Percentiles rank a stretch among this genome's conserved stretches.
Evolutionary conservation across 2,329 filamentous ascomycete species (phyloP).

Genomic region (Pseudocercospora macadamiae): DNA sequence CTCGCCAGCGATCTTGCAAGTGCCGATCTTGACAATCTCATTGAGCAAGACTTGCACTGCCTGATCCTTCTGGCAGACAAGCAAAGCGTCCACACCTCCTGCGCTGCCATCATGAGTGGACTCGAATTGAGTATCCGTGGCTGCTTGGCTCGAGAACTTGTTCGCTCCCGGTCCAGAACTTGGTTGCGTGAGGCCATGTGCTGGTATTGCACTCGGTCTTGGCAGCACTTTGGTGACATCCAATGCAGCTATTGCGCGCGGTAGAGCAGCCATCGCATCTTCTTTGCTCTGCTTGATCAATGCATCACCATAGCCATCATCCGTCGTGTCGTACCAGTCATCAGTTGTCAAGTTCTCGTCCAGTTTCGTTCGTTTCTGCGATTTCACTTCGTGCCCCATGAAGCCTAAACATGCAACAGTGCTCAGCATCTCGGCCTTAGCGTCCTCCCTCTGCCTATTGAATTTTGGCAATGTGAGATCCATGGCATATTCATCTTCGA

Average conservation of each 20-base stretch:
- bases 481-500: slow-evolving; percentile 15
- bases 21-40: slow-evolving; percentile 36
- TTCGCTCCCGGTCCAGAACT: slow-evolving; percentile 29
- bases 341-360: slow-evolving; percentile 22
- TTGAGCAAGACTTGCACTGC: slow-evolving; percentile 33
- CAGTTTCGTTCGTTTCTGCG: slow-evolving; percentile 35
- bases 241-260: slow-evolving; percentile 71
- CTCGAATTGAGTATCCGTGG: slow-evolving; percentile 33
- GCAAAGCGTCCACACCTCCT: slow-evolving; percentile 27
- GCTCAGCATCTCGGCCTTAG: slow-evolving; percentile 2
- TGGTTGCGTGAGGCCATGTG: slow-evolving; percentile 53
- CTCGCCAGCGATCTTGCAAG: slow-evolving; percentile 18
- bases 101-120: slow-evolving; percentile 12
- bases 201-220: slow-evolving; percentile 57
- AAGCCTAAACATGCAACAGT: slow-evolving; percentile 29
- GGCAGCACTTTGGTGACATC: slow-evolving; percentile 77
- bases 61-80: slow-evolving; percentile 27
- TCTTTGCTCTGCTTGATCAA: not conserved
- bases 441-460: slow-evolving; percentile 9
- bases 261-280: slow-evolving; percentile 51
- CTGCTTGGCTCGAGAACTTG: slow-evolving; percentile 33
- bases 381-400: slow-evolving; percentile 28
- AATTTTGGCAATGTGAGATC: slow-evolving; percentile 10
- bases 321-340: slow-evolving; percentile 31
- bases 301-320: slow-evolving; percentile 44